A percentile compares a stretch with the other conserved stretches of the same genome.
Conservation (phyloP, 495 filamentous ascomycete genomes). For the Pyronema omphalodes region DNA sequence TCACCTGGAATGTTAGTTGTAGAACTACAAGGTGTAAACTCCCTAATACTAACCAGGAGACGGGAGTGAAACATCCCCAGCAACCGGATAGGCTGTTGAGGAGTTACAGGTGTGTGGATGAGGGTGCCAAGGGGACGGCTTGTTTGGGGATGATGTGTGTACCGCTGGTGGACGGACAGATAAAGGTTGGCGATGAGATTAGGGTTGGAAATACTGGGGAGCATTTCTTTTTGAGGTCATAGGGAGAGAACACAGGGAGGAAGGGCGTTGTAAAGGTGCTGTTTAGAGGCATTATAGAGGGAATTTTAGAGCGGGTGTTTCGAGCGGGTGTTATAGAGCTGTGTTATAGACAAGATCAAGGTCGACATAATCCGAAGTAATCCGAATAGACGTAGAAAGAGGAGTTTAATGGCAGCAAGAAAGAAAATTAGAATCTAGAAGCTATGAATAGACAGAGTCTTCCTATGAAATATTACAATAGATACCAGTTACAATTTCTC, state of each 20-base stretch:
- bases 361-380: too few species aligned
- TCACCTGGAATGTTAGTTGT: conserved; percentile 27
- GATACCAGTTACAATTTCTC: too few species aligned
- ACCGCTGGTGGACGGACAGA: conserved; percentile 35
- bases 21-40: conserved; percentile 46
- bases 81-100: conserved; percentile 62
- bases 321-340: too few species aligned
- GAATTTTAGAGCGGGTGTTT: too few species aligned
- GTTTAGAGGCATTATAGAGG: too few species aligned
- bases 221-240: conserved; percentile 36
- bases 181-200: conserved; percentile 44
- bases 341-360: too few species aligned
- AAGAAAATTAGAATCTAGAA: too few species aligned
- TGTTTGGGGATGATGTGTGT: conserved; percentile 76
- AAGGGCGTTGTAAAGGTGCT: too few species aligned
- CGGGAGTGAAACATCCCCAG: conserved; percentile 45
- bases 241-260: background rate
- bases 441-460: too few species aligned
- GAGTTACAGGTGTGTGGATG: conserved; percentile 52
- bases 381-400: too few species aligned
- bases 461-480: too few species aligned
- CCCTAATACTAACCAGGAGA: conserved; percentile 64
- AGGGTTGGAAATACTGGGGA: conserved; percentile 41
- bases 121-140: conserved; percentile 46
- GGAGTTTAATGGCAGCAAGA: too few species aligned